Base-by-base conservation (phyloP, 2,329 filamentous ascomycete genomes). In the Colletotrichum sp. region DNA sequence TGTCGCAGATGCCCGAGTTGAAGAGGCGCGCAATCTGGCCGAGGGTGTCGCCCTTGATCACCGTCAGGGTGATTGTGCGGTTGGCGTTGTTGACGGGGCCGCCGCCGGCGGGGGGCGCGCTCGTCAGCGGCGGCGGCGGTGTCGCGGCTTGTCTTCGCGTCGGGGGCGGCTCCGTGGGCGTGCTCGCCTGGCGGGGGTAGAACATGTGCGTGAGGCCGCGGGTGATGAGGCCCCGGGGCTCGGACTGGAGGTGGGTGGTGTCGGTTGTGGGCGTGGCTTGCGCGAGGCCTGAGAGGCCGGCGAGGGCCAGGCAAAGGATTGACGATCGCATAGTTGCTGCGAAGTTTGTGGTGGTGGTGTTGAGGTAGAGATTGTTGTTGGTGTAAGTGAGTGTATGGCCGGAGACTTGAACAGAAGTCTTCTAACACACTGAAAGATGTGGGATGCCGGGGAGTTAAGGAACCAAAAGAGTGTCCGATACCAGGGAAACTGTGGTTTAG, bases 1-100 rank as follows among this genome's bases (percentile, higher is more conserved):
- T 76, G 32, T 76, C 32, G 73, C 73, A 76, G 22, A 76, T 76
- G 62, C 73, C 73, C 57, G 73, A 76, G 73, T 76, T 76, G 15
- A 76, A 9, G 9, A 73, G 70, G 4, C 19, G 64, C 44, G 73
- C 64, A 57, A 73, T 25, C 57, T 76, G 70, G 57, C 70, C 64
- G 15, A 76, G 57, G 2, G 73, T 76, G 64, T 76, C 73, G 19
- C 70, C 73, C 27, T 19, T 3, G 6, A 44, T 25, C 4, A 76
- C 64, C 49, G 32, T 59, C 22, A 76, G 22, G 12, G 55, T 69
- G 16, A 76, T 44, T n/a, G 9, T 65, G 55, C 73, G 73, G 64
- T n/a, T 72, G 63, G 69, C 63, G 32, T 72, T 68, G 39, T 57
- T 49, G 30, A 69, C 19, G 11, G 6, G 5, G 22, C 57, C 55